phyloP scores from a whole-genome alignment of 305 asterid species.

The Fraxinus velutina region DNA sequence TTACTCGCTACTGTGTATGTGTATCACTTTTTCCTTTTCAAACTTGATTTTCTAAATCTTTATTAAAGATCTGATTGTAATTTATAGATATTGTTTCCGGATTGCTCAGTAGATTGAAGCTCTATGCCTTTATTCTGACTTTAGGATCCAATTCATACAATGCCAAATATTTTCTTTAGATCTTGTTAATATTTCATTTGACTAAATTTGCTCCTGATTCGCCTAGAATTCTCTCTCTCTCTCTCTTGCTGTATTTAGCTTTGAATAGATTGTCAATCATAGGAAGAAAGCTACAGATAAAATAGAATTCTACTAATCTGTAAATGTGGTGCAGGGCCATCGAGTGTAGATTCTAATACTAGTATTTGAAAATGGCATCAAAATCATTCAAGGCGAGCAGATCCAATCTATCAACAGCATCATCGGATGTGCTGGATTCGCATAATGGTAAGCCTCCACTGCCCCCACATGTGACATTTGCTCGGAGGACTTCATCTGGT shows the following conservation, averaged over 20 bases:
- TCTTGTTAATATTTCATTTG: not conserved
- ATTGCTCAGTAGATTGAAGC: not conserved
- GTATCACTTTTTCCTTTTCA: not conserved
- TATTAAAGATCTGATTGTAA: not conserved
- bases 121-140: not conserved
- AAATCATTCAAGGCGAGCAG: constrained; percentile 56
- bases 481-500: constrained; percentile 64
- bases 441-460: constrained; percentile 61
- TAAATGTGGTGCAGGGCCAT: constrained; percentile 24
- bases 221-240: not conserved
- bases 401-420: constrained; percentile 55
- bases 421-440: constrained; percentile 53
- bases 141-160: not conserved
- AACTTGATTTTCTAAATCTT: not conserved
- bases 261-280: not conserved
- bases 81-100: not conserved
- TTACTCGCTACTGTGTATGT: not conserved
- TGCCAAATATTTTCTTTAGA: not conserved
- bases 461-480: constrained; percentile 51
- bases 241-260: not conserved
- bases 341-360: not conserved
- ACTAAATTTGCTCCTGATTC: not conserved
- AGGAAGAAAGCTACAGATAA: not conserved
- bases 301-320: not conserved
- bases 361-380: constrained; percentile 47